Conservation (phyloP, 768 basidiomycete genomes). For the Holtermanniella nyarrowii region DNA sequence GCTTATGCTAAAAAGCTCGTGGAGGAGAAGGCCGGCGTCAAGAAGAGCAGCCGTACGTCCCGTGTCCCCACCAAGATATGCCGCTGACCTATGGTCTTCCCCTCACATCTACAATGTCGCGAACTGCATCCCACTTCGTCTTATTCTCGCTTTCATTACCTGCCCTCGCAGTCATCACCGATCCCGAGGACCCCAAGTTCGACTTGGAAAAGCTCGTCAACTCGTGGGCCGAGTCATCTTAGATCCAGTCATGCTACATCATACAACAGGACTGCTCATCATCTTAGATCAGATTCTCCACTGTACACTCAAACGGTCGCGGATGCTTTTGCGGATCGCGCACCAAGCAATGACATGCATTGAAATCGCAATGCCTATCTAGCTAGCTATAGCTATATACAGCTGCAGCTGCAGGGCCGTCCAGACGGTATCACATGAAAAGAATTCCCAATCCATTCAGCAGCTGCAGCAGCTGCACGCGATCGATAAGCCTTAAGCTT, state of each 20-base stretch:
- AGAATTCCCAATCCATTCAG: too few species aligned
- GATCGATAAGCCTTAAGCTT: too few species aligned
- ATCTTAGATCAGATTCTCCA: too few species aligned
- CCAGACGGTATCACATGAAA: too few species aligned
- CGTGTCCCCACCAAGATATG: background rate
- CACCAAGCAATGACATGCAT: too few species aligned
- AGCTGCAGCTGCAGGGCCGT: too few species aligned
- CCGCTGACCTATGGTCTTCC: background rate
- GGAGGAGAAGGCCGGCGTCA: conserved; percentile 39
- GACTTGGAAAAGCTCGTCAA: conserved; percentile 76
- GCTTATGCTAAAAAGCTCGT: conserved; percentile 61
- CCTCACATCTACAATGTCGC: background rate
- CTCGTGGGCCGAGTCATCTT: conserved; percentile 32
- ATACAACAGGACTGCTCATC: conserved; percentile 16
- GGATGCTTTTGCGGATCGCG: too few species aligned
- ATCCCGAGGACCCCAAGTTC: conserved; percentile 91
- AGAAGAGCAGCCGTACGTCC: conserved; percentile 42
- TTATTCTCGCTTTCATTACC: background rate
- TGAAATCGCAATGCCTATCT: too few species aligned
- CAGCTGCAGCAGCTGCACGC: too few species aligned
- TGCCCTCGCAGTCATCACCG: conserved; percentile 63
- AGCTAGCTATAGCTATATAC: background rate
- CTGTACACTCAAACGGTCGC: too few species aligned
- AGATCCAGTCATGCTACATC: conserved; percentile 17
- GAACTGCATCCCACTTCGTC: background rate